Evolutionary conservation across 2,329 filamentous ascomycete species (phyloP).

Genomic region (Trichophyton simii): DNA sequence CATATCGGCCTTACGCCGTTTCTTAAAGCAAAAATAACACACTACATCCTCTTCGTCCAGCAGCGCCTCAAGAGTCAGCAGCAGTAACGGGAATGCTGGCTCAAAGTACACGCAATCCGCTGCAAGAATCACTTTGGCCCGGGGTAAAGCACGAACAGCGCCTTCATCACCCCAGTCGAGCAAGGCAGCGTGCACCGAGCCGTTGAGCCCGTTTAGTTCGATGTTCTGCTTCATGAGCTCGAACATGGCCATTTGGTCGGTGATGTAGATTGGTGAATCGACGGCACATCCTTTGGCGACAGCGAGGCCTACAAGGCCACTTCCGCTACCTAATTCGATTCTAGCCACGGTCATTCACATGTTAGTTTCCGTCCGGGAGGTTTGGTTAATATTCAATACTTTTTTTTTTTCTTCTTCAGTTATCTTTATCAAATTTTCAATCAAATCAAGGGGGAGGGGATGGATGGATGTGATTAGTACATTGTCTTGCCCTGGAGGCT

Average conservation of each 20-base stretch:
- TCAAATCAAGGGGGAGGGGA: not conserved
- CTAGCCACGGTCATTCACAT: constrained; percentile 34
- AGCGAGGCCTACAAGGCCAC: constrained; percentile 65
- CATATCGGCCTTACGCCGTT: constrained; percentile 67
- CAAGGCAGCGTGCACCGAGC: constrained; percentile 52
- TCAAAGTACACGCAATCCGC: constrained; percentile 97
- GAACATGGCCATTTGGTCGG: constrained; percentile 79
- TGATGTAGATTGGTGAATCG: constrained; percentile 55
- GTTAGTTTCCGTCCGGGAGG: not conserved
- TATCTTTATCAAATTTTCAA: constrained; percentile 9
- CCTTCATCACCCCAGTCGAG: constrained; percentile 59
- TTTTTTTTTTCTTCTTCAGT: not conserved
- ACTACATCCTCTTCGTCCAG: constrained; percentile 47
- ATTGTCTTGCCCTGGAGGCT: constrained; percentile 56
- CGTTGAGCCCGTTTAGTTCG: constrained; percentile 58
- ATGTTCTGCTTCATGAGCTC: constrained; percentile 79
- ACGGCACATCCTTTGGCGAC: constrained; percentile 46
- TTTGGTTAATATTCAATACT: not conserved
- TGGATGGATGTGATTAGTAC: constrained; percentile 31
- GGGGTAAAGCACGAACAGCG: constrained; percentile 28
- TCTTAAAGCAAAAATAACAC: constrained; percentile 92
- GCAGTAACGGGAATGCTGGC: constrained; percentile 78
- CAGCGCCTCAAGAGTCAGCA: constrained; percentile 63
- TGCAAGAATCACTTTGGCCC: constrained; percentile 75
- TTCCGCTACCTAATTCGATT: constrained; percentile 83